Conservation (phyloP, 176 grass and related monocot genomes). For the Raddia distichophylla region DNA sequence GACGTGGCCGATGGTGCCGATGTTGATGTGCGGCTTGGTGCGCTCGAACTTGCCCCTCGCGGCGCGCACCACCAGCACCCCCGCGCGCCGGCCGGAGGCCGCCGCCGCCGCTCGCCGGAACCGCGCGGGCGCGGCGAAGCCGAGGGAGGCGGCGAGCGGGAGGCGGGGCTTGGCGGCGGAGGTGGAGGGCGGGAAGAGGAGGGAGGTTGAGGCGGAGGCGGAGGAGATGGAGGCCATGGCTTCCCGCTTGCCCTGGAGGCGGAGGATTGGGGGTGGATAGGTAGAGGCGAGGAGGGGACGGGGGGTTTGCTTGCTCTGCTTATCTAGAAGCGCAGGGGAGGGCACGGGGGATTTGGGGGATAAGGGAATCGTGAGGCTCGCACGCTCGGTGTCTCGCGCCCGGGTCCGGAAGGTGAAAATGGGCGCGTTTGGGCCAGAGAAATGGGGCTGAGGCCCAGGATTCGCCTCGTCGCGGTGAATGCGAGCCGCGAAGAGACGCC, state of each 20-base stretch:
- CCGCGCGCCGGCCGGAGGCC: conserved; percentile 34
- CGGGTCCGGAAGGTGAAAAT: neutral
- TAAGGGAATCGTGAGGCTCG: conserved; percentile 58
- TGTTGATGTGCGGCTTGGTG: conserved; percentile 96
- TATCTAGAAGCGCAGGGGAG: conserved; percentile 53
- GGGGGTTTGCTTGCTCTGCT: conserved; percentile 37
- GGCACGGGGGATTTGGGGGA: conserved; percentile 28
- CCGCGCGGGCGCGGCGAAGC: conserved; percentile 40
- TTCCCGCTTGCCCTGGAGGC: neutral
- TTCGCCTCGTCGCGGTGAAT: conserved; percentile 39
- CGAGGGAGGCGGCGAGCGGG: conserved; percentile 52
- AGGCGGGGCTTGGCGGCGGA: conserved; percentile 54
- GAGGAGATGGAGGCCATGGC: conserved; percentile 46
- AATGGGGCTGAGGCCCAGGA: conserved; percentile 42
- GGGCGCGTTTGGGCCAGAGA: conserved; percentile 43
- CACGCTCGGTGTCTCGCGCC: neutral
- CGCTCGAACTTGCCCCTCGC: conserved; percentile 94
- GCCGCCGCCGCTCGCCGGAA: conserved; percentile 24
- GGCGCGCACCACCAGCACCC: conserved; percentile 74
- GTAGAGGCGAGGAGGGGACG: conserved; percentile 35
- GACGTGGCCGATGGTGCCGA: conserved; percentile 98
- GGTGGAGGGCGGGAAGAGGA: conserved; percentile 32
- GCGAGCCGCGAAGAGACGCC: neutral
- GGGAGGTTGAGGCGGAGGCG: conserved; percentile 48
- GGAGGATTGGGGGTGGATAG: conserved; percentile 32